These are phyloP conservation scores for Sporothrix pallida DNA, from an alignment of 2,329 filamentous ascomycete species.

Conservation along the genomic window DNA sequence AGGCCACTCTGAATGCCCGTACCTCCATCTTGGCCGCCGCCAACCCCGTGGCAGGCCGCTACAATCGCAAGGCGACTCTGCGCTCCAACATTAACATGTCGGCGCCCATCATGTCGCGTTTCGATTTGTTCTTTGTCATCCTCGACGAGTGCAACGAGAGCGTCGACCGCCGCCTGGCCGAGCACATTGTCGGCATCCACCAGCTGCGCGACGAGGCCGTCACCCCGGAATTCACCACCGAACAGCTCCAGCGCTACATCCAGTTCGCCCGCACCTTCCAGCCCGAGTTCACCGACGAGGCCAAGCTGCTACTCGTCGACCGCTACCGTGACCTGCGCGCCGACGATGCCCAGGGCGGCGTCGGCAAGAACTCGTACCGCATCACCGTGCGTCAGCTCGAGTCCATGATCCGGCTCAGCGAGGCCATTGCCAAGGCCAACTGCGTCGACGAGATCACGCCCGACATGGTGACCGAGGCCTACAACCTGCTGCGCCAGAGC, in stretches of 20 bases:
- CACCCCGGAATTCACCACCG: conserved; percentile 90
- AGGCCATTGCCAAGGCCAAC: conserved; percentile 98
- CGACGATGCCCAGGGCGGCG: conserved; percentile 91
- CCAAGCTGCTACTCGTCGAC: conserved; percentile 81
- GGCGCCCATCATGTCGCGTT: conserved; percentile 98
- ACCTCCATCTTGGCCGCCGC: conserved; percentile 95
- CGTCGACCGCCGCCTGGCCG: conserved; percentile 86
- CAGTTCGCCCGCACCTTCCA: conserved; percentile 94
- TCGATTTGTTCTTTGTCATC: conserved; percentile 98
- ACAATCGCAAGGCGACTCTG: conserved; percentile 94
- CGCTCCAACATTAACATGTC: conserved; percentile 98
- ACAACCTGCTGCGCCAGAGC: conserved; percentile 85
- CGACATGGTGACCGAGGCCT: conserved; percentile 89
- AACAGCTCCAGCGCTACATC: conserved; percentile 96
- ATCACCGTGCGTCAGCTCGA: conserved; percentile 97
- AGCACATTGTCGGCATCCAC: conserved; percentile 94
- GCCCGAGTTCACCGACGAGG: conserved; percentile 87
- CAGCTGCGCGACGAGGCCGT: conserved; percentile 91
- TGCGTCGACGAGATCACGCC: conserved; percentile 89
- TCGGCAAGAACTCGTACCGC: conserved; percentile 93
- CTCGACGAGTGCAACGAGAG: conserved; percentile 95
- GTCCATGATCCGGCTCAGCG: conserved; percentile 90
- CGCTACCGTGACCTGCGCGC: conserved; percentile 95
- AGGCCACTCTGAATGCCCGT: conserved; percentile 93
- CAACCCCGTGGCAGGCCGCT: conserved; percentile 94